A percentile compares a stretch with the other conserved stretches of the same genome.
These are phyloP conservation scores for Xerocomellus amylosporus DNA, from an alignment of 768 basidiomycete genomes.

Conservation along the genomic window DNA sequence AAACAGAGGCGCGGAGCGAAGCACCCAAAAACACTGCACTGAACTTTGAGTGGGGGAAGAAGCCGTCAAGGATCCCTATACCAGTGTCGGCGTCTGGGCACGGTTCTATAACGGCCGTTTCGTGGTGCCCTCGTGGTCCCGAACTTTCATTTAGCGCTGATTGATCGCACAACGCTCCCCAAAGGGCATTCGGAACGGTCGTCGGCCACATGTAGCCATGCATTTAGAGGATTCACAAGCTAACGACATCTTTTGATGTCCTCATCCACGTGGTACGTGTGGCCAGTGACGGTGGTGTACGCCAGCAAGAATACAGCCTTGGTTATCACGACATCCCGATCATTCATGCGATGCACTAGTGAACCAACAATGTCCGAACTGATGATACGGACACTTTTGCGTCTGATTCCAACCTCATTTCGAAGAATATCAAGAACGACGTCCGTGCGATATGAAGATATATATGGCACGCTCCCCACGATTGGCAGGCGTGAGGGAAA, in stretches of 20 bases:
- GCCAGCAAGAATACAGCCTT: constrained; percentile 8
- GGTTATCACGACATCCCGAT: not conserved
- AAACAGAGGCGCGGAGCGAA: not conserved
- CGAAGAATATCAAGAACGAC: not conserved
- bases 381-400: not conserved
- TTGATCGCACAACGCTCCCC: constrained; percentile 5
- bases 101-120: constrained; percentile 5
- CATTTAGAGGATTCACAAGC: not conserved
- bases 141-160: constrained; percentile 10
- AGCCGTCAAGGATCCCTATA: not conserved
- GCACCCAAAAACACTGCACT: constrained; percentile 16
- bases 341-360: constrained; percentile 7
- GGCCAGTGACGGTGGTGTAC: not conserved
- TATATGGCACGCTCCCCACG: not conserved
- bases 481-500: not conserved
- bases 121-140: constrained; percentile 14
- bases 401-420: not conserved
- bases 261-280: not conserved
- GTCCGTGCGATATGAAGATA: not conserved
- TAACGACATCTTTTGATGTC: not conserved
- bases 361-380: not conserved
- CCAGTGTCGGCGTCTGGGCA: constrained; percentile 3
- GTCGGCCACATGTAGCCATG: not conserved
- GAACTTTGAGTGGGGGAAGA: constrained; percentile 9
- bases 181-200: not conserved